phyloP scores from a whole-genome alignment of 2,329 filamentous ascomycete genomes.

The Zalaria sp. region DNA sequence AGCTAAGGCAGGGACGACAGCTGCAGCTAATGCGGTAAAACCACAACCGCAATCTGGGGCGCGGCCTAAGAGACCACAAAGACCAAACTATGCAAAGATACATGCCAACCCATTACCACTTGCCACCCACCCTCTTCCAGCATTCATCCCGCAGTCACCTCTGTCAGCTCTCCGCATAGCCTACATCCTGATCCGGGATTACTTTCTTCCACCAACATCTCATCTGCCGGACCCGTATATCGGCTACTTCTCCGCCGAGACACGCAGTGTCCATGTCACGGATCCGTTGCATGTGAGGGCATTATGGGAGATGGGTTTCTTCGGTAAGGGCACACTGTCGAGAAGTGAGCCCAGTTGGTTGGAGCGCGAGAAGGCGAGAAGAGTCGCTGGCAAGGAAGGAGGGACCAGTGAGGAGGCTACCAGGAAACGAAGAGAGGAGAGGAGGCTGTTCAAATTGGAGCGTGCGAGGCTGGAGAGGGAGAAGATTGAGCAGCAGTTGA shows the following conservation, averaged over 20 bases:
- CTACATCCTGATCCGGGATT: slow-evolving; percentile 43
- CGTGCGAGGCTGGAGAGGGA: slow-evolving; percentile 78
- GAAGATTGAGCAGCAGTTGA: slow-evolving; percentile 59
- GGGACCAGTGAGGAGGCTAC: slow-evolving; percentile 72
- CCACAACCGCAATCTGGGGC: too few species aligned
- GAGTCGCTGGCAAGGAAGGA: slow-evolving; percentile 25
- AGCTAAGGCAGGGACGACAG: too few species aligned
- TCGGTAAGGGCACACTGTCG: slow-evolving; percentile 84
- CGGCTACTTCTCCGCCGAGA: slow-evolving; percentile 69
- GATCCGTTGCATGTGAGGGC: slow-evolving; percentile 62
- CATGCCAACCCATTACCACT: slow-evolving; percentile 73
- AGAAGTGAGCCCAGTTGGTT: slow-evolving; percentile 93
- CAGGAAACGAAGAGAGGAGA: slow-evolving; percentile 59
- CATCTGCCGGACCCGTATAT: slow-evolving; percentile 52
- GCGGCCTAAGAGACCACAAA: slow-evolving; percentile 10
- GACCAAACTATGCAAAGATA: slow-evolving; percentile 56
- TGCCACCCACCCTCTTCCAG: slow-evolving; percentile 68
- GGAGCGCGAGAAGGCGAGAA: slow-evolving; percentile 61
- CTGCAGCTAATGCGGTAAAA: too few species aligned
- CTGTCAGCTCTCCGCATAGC: slow-evolving; percentile 71
- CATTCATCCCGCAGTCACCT: slow-evolving; percentile 84
- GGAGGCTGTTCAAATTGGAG: slow-evolving; percentile 77
- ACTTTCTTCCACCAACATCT: slow-evolving; percentile 39
- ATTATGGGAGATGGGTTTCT: slow-evolving; percentile 95
- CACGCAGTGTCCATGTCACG: slow-evolving; percentile 71